A percentile compares a stretch with the other conserved stretches of the same genome.
phyloP scores from a whole-genome alignment of 805 yeast species.

The Starmerella gropengiesseri region DNA sequence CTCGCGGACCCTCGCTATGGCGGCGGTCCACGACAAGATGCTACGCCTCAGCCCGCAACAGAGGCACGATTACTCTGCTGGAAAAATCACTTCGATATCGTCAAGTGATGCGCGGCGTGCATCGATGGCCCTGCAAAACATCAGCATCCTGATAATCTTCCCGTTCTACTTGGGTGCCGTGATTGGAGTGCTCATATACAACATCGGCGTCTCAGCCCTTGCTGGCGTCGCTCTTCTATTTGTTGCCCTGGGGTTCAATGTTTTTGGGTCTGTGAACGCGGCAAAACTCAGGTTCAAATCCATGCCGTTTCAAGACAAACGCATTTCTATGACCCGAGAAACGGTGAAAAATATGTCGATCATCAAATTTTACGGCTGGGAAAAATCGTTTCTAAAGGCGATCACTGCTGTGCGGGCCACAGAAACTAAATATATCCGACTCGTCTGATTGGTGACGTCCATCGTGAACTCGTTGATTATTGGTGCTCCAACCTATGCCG shows the following conservation, averaged over 20 bases:
- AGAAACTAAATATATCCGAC: constrained; percentile 28
- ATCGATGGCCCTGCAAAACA: constrained; percentile 34
- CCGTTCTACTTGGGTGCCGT: constrained; percentile 30
- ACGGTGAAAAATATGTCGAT: constrained; percentile 62
- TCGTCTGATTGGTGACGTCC: constrained; percentile 1
- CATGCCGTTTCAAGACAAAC: constrained; percentile 49
- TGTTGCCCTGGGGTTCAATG: constrained; percentile 31
- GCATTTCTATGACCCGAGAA: constrained; percentile 69
- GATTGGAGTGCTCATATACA: constrained; percentile 50
- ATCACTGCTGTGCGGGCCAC: constrained; percentile 28
- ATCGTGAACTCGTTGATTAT: neutral
- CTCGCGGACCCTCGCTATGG: constrained; percentile 56
- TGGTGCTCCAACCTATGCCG: constrained; percentile 9
- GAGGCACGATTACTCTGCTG: constrained; percentile 48
- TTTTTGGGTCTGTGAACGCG: constrained; percentile 14
- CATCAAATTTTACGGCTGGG: constrained; percentile 88
- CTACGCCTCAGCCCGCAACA: constrained; percentile 48
- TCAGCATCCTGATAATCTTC: neutral
- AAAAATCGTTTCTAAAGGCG: constrained; percentile 53
- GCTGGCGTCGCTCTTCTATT: constrained; percentile 50
- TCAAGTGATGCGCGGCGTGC: constrained; percentile 71
- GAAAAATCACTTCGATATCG: constrained; percentile 61
- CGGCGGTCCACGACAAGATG: constrained; percentile 57
- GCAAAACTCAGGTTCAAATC: constrained; percentile 3
- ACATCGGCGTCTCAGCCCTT: constrained; percentile 60